Base-by-base conservation (phyloP, 2,329 filamentous ascomycete species). In the Epichloe glyceriae region DNA sequence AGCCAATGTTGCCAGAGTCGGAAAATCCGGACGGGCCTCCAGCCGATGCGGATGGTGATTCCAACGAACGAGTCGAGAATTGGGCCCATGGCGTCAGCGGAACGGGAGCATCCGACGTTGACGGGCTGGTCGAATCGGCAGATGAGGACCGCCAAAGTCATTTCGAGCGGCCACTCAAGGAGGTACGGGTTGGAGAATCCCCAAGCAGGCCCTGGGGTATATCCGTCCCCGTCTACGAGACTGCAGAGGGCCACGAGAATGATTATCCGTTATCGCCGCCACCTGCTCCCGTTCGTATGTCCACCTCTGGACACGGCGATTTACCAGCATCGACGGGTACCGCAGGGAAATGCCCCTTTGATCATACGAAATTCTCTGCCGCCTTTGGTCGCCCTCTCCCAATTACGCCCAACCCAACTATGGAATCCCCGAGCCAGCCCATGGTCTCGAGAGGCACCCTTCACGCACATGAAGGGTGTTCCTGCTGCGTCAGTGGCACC, bases 151-250 rank as follows among this genome's bases (percentile, higher is more conserved):
- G 88, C 51, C 74, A 82, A 55, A 76, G 82, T 52, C 86, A 83
- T 60, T 96, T 95, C 63, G 88, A 95, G 57, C 79, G 90, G 43
- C 83, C 86, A 0, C 67, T 97, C 49, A 88, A 91, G 62, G 91
- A 96, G 59, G 80, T 97, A 10, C 78, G 91, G n/a, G 82, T 97
- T 20, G 91, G 91, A 42, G 91, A 97, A 67, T 95, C 88, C 14
- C 91, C 91, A 5, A 95, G 86, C 65, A 78, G 91, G 43, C 91
- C 91, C 14, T 96, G 90, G 90, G 90, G 90, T 5, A 95, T 96
- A 49, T 80, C 81, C 5, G 83, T 96, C 0, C 90, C 90, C 3
- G 66, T 79, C 38, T 72, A 76, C 55, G 71, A 76, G 47, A 55
- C 64, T 5, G 60, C 44, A 14, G 30, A 64, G 19, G 64, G 63